Evolutionary conservation across 2,329 filamentous ascomycete genomes (phyloP), one percentile per base, ranked within the genome.

Genomic region (Sordariomycetes sp.): DNA sequence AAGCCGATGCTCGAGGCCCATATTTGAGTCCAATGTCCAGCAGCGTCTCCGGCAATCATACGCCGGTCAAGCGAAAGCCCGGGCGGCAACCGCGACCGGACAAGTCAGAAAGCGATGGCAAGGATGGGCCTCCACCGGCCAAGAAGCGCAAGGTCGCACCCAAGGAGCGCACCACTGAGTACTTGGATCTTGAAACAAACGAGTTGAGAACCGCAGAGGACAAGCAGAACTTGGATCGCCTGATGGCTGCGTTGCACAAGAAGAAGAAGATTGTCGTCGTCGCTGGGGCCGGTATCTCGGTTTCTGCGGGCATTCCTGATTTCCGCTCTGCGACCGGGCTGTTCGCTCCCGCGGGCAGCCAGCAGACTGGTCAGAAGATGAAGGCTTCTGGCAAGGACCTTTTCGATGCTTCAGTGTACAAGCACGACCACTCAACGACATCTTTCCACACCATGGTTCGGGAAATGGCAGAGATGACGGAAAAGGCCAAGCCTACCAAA

Each of bases 221-320:
- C 28, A 45, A 42, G 24, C 38, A 38, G 7, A 74, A 90, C 41
- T 64, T 94, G 25, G 72, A 83, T 40, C 73, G 79, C 36, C 66
- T 98, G 20, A 63, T 88, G 29, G 74, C 79, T 28, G 80, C 79
- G 17, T 60, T 98, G 36, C 81, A 82, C 49, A 87, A 84, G 52
- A 92, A 92, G 67, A 85, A 88, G 63, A 95, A 94, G 65, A 94
- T 98, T 53, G 86, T 98, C 21, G 86, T 96, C 33, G 84, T 98
- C 55, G 92, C 90, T 30, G 92, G 92, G 38, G 92, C 92, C 43
- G 92, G 92, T 41, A 98, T 98, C 49, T 96, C 92, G 25, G 92
- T 95, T 33, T 90, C 90, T 35, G 90, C 92, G 46, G 92, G 92
- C 42, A 93, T 98, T 49, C 92, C 92, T 47, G 92, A 98, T 57